A percentile compares a stretch with the other conserved stretches of the same genome.
Evolutionary conservation across 2,329 filamentous ascomycete genomes (phyloP).

Genomic region (Alternaria gaisen): DNA sequence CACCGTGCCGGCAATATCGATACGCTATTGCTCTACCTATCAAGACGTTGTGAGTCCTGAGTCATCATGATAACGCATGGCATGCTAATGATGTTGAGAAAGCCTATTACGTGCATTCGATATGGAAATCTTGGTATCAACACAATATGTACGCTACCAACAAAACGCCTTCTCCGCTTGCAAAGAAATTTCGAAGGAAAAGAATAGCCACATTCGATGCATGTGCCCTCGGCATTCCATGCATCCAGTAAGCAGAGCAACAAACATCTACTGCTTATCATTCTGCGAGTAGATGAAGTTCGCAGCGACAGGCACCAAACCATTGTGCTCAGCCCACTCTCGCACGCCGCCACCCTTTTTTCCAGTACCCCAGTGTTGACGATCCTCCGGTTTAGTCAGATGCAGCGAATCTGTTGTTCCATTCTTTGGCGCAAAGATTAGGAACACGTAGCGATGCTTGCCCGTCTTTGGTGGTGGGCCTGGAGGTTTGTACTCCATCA

Average conservation of each 20-base stretch:
- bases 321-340: constrained; percentile 61
- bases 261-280: constrained; percentile 54
- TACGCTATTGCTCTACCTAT: not conserved
- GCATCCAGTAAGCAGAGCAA: not conserved
- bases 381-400: constrained; percentile 58
- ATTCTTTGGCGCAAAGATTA: constrained; percentile 59
- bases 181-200: not conserved
- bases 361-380: constrained; percentile 65
- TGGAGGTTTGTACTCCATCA: constrained; percentile 63
- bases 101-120: not conserved
- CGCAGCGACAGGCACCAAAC: constrained; percentile 56
- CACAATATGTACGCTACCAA: not conserved
- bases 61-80: not conserved
- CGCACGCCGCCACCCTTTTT: constrained; percentile 60
- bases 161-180: not conserved
- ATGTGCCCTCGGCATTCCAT: constrained; percentile 9
- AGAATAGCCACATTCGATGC: not conserved
- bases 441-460: constrained; percentile 66
- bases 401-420: constrained; percentile 54
- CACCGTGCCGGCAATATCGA: not conserved
- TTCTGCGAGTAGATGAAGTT: constrained; percentile 61
- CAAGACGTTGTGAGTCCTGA: not conserved
- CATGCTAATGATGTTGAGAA: not conserved
- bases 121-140: not conserved
- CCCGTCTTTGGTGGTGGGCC: constrained; percentile 65